phyloP scores from a whole-genome alignment of 78 protist species.

The Dictyostelium firmibasis region DNA sequence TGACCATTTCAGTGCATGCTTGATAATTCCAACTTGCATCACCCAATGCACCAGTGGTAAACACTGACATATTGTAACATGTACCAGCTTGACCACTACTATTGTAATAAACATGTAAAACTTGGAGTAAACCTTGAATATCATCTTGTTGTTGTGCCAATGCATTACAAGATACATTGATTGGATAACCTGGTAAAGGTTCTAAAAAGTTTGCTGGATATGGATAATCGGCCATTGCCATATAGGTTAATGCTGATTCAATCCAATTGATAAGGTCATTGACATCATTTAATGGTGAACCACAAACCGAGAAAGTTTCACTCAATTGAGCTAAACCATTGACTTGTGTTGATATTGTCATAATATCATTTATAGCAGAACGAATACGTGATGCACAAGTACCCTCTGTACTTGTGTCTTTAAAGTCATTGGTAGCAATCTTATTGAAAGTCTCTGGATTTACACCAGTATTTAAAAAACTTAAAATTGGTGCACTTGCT shows the following conservation, averaged over 20 bases:
- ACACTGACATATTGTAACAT: neutral
- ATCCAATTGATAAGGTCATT: constrained; percentile 24
- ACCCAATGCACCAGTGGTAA: neutral
- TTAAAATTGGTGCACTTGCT: constrained; percentile 79
- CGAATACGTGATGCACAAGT: constrained; percentile 49
- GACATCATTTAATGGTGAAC: neutral
- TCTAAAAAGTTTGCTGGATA: constrained; percentile 66
- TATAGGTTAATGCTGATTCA: constrained; percentile 39
- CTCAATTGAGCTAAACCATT: constrained; percentile 7
- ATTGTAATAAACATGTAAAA: constrained; percentile 64
- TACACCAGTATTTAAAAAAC: constrained; percentile 44
- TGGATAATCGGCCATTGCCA: constrained; percentile 85
- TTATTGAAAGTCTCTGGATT: constrained; percentile 49
- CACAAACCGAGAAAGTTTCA: constrained; percentile 41
- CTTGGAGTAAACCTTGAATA: neutral
- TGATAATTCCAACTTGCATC: constrained; percentile 72
- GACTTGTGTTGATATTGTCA: neutral
- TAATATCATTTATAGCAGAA: constrained; percentile 36
- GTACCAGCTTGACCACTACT: constrained; percentile 26
- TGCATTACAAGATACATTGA: constrained; percentile 72
- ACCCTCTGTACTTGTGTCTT: constrained; percentile 45
- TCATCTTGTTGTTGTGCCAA: neutral
- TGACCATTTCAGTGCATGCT: constrained; percentile 86
- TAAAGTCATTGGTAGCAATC: constrained; percentile 67
- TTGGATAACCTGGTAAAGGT: constrained; percentile 82